These are phyloP conservation scores for Cladosporium sp. DNA, from an alignment of 2,329 filamentous ascomycete genomes.

Conservation along the genomic window DNA sequence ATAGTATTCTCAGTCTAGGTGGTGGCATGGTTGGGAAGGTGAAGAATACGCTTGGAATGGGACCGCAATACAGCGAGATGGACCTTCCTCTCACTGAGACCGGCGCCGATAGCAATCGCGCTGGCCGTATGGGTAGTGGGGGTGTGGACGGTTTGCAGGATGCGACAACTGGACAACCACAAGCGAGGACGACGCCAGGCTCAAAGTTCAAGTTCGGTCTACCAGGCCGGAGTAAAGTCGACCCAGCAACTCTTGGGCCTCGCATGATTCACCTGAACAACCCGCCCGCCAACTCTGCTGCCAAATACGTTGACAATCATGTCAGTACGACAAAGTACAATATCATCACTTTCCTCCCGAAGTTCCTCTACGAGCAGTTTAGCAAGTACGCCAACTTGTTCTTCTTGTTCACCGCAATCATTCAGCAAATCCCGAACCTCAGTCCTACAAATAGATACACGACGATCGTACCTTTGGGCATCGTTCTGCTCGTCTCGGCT, in stretches of 20 bases:
- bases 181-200: slow-evolving; percentile 50
- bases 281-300: slow-evolving; percentile 79
- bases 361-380: slow-evolving; percentile 97
- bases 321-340: slow-evolving; percentile 99
- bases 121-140: slow-evolving; percentile 37
- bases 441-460: slow-evolving; percentile 95
- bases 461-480: slow-evolving; percentile 86
- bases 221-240: slow-evolving; percentile 68
- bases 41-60: slow-evolving; percentile 88
- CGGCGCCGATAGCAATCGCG: slow-evolving; percentile 43
- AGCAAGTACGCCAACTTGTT: slow-evolving; percentile 99
- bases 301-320: slow-evolving; percentile 94
- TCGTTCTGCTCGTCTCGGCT: slow-evolving; percentile 91
- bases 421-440: slow-evolving; percentile 93
- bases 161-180: slow-evolving; percentile 11
- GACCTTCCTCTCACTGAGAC: slow-evolving; percentile 88
- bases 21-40: slow-evolving; percentile 82
- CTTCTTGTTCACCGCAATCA: slow-evolving; percentile 92
- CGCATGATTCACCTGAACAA: slow-evolving; percentile 96
- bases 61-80: slow-evolving; percentile 90
- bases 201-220: slow-evolving; percentile 91
- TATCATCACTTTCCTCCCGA: slow-evolving; percentile 83
- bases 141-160: slow-evolving; percentile 20
- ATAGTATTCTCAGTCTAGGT: slow-evolving; percentile 82
- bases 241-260: slow-evolving; percentile 86